Evolutionary conservation across 2,329 filamentous ascomycete genomes (phyloP).

Genomic region (Fusarium nodosum): DNA sequence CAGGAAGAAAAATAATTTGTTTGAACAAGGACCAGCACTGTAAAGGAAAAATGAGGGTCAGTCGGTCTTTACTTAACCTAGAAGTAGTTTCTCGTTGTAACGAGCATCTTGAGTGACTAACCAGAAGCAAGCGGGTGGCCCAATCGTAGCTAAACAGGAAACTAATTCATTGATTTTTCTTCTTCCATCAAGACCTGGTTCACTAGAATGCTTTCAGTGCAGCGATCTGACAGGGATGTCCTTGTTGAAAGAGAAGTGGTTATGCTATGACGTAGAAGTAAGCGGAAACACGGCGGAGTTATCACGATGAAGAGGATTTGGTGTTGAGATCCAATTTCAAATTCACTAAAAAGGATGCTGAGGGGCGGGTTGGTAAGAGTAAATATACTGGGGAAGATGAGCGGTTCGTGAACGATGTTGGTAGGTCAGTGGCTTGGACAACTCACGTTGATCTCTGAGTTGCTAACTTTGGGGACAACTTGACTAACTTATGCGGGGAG

Average conservation of each 20-base stretch:
- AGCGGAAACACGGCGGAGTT: slow-evolving; percentile 20
- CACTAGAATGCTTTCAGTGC: neutral
- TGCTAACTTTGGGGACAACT: slow-evolving; percentile 5
- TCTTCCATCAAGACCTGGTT: neutral
- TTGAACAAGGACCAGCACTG: slow-evolving; percentile 33
- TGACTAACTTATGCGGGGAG: slow-evolving; percentile 8
- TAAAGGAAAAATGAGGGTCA: slow-evolving; percentile 10
- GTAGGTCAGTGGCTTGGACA: slow-evolving; percentile 12
- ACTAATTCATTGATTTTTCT: neutral
- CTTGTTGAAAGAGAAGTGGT: slow-evolving; percentile 12
- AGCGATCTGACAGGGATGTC: slow-evolving; percentile 25
- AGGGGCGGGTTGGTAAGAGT: neutral
- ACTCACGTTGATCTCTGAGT: slow-evolving; percentile 3
- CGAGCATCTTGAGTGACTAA: slow-evolving; percentile 14
- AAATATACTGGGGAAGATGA: slow-evolving; percentile 4
- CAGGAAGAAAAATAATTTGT: slow-evolving; percentile 5
- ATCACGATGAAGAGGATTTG: slow-evolving; percentile 6
- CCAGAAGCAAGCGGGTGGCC: slow-evolving; percentile 14
- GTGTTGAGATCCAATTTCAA: neutral
- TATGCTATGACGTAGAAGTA: slow-evolving; percentile 33
- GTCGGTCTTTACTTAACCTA: slow-evolving; percentile 5
- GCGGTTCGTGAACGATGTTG: slow-evolving; percentile 16
- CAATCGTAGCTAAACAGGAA: slow-evolving; percentile 14
- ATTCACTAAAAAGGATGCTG: neutral
- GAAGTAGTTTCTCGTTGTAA: slow-evolving; percentile 8